Conservation (phyloP, 345 rosid genomes). For the Litchi chinensis region DNA sequence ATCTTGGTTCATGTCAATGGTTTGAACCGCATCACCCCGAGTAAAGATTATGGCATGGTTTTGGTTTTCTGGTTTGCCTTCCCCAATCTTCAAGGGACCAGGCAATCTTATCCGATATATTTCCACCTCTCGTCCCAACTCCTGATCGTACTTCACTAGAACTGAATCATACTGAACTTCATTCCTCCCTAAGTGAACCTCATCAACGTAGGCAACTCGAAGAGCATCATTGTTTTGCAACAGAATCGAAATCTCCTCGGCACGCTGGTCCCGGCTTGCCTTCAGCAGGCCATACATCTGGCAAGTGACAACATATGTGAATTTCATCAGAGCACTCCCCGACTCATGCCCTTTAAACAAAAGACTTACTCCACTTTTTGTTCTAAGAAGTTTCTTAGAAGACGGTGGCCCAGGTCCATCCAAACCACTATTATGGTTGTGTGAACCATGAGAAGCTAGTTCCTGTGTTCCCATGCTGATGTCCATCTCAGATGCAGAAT, state of each 20-base stretch:
- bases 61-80: constrained; percentile 97
- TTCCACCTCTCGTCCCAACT: constrained; percentile 75
- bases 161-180: constrained; percentile 74
- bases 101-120: constrained; percentile 86
- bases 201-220: constrained; percentile 91
- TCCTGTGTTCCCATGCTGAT: constrained; percentile 57
- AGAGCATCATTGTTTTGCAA: constrained; percentile 83
- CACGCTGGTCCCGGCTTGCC: constrained; percentile 67
- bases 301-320: constrained; percentile 82
- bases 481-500: constrained; percentile 87
- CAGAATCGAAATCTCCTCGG: constrained; percentile 70
- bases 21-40: constrained; percentile 91
- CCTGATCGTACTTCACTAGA: constrained; percentile 79
- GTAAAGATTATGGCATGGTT: constrained; percentile 95
- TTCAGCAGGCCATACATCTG: constrained; percentile 84
- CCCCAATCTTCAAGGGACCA: constrained; percentile 86
- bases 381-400: constrained; percentile 43
- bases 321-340: constrained; percentile 83
- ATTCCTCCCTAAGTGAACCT: constrained; percentile 57
- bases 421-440: constrained; percentile 27
- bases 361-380: constrained; percentile 58
- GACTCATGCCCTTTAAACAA: constrained; percentile 84
- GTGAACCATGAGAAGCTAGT: constrained; percentile 49
- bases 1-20: constrained; percentile 98
- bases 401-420: constrained; percentile 34